These are phyloP conservation scores for Colletotrichum sp. DNA, from an alignment of 2,329 filamentous ascomycete genomes.

Conservation along the genomic window DNA sequence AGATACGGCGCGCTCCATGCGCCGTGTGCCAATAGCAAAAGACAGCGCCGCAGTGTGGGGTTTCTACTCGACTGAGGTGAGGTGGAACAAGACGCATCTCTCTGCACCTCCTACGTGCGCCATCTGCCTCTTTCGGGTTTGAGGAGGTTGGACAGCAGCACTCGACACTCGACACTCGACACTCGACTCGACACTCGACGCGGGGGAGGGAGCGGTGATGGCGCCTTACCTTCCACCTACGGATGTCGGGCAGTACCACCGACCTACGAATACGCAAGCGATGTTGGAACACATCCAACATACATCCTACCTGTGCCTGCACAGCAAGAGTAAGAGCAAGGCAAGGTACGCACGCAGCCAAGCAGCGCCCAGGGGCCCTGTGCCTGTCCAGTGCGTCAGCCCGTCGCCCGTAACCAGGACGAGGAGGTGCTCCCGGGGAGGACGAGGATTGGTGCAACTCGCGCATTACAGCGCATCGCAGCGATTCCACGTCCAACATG, in stretches of 20 bases:
- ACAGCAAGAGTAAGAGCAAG: background rate
- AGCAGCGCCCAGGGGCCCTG: background rate
- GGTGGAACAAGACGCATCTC: background rate
- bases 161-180: background rate
- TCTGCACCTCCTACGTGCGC: background rate
- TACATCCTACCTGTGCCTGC: background rate
- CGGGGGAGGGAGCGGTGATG: background rate
- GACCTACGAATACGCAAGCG: background rate
- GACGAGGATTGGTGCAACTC: background rate
- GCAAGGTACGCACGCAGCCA: background rate
- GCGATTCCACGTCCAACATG: constrained; percentile 11
- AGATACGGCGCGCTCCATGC: constrained; percentile 1
- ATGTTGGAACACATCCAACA: background rate
- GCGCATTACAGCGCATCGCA: constrained; percentile 12
- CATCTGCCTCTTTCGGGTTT: background rate
- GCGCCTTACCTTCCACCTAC: background rate
- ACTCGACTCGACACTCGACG: background rate
- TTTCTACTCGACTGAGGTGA: background rate
- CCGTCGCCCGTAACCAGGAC: background rate
- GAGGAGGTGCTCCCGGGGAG: background rate
- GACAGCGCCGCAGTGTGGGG: background rate
- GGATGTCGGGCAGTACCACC: background rate
- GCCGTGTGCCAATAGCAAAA: background rate
- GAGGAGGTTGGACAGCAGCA: background rate
- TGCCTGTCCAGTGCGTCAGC: background rate